These are phyloP conservation scores for Euptelea pleiosperma DNA, from an alignment of 164 flowering plant genomes.

Conservation along the genomic window DNA sequence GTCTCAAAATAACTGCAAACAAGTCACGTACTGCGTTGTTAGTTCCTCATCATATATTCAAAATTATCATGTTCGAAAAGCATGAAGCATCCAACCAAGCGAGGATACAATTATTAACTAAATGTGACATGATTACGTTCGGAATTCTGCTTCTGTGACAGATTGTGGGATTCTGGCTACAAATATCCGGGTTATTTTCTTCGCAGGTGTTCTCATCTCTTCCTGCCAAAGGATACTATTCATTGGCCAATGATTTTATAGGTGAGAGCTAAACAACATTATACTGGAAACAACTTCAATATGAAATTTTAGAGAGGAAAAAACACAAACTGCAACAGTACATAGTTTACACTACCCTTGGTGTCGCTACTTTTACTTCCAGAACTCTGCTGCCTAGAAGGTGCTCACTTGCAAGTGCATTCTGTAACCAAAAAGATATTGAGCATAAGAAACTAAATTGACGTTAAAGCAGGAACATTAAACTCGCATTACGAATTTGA, in stretches of 20 bases:
- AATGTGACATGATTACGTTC: slow-evolving; percentile 39
- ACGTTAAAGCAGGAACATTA: neutral
- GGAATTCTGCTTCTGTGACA: slow-evolving; percentile 60
- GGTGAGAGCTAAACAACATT: too few species aligned
- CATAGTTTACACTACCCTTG: slow-evolving; percentile 57
- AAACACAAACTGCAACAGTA: neutral
- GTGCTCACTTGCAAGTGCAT: slow-evolving; percentile 69
- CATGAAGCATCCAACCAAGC: too few species aligned
- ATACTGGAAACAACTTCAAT: neutral
- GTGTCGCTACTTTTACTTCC: slow-evolving; percentile 98
- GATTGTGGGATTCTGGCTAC: slow-evolving; percentile 78
- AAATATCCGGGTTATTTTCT: slow-evolving; percentile 74
- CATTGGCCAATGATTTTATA: neutral
- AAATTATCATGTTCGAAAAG: too few species aligned
- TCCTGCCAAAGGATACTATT: slow-evolving; percentile 39
- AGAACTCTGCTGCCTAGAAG: slow-evolving; percentile 73
- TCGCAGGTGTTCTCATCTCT: slow-evolving; percentile 77
- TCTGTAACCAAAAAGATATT: slow-evolving; percentile 47
- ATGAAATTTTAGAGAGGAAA: neutral
- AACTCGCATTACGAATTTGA: neutral
- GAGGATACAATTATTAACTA: neutral
- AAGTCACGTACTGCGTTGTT: neutral
- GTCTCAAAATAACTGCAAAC: slow-evolving; percentile 84
- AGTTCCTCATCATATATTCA: neutral
- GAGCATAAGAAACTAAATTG: too few species aligned